phyloP scores from a whole-genome alignment of 2,329 filamentous ascomycete genomes.

The Thermoascus crustaceus region DNA sequence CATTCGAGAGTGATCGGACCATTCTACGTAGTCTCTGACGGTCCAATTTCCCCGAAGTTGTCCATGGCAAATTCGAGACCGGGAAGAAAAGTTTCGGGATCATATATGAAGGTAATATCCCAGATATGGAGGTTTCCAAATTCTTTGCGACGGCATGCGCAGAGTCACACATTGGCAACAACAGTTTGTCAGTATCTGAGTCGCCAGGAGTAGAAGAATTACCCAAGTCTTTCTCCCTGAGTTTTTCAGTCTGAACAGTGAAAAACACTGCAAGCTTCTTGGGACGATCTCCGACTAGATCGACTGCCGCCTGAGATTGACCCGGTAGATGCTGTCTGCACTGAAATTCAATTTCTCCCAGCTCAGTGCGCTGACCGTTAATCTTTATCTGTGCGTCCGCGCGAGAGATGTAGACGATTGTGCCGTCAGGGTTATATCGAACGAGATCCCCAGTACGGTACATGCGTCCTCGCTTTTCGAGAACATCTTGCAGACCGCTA shows the following conservation, averaged over 20 bases:
- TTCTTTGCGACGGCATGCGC: constrained; percentile 17
- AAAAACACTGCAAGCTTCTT: constrained; percentile 29
- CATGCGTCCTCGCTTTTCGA: constrained; percentile 22
- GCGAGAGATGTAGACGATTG: constrained; percentile 25
- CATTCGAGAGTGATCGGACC: constrained; percentile 27
- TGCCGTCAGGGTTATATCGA: constrained; percentile 27
- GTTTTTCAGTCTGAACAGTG: constrained; percentile 13
- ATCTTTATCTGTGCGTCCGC: constrained; percentile 32
- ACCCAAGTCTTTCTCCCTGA: background rate
- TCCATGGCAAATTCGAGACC: constrained; percentile 32
- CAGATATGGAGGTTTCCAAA: constrained; percentile 18
- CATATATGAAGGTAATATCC: constrained; percentile 34
- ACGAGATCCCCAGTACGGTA: constrained; percentile 34
- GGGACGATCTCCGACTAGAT: constrained; percentile 28
- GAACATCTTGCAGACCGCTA: constrained; percentile 12
- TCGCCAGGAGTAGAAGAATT: background rate
- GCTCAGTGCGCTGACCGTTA: constrained; percentile 38
- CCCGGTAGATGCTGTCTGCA: constrained; percentile 28
- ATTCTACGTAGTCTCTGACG: constrained; percentile 31
- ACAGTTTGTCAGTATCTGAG: constrained; percentile 14
- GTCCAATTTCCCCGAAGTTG: constrained; percentile 37
- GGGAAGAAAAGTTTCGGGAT: constrained; percentile 39
- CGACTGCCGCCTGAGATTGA: constrained; percentile 36
- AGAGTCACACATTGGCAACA: constrained; percentile 18
- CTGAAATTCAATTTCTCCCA: constrained; percentile 40